phyloP scores from a whole-genome alignment of 164 flowering plant genomes.

The Cinnamomum micranthum region DNA sequence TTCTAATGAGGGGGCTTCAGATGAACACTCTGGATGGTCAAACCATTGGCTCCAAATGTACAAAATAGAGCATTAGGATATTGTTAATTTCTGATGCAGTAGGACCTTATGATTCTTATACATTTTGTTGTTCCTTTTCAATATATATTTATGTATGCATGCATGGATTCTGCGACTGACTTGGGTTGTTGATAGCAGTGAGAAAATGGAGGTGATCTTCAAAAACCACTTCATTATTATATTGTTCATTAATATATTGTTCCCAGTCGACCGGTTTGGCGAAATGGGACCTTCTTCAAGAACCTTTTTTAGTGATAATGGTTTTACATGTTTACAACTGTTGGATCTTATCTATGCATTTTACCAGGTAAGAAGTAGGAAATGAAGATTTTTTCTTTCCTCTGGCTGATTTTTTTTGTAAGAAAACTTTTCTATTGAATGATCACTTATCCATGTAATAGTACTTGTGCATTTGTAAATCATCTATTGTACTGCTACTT shows the following conservation, averaged over 20 bases:
- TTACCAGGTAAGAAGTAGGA: conserved; percentile 79
- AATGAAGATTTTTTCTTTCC: conserved; percentile 4
- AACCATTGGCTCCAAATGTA: neutral
- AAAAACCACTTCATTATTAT: conserved; percentile 76
- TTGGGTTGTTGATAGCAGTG: conserved; percentile 48
- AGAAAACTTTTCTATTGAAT: neutral
- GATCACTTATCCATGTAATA: neutral
- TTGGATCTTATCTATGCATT: conserved; percentile 71
- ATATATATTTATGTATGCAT: too few relatives aligned
- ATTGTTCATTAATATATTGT: too few relatives aligned
- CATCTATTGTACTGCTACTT: neutral
- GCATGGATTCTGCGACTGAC: neutral
- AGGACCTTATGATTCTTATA: neutral
- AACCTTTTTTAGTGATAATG: conserved; percentile 72
- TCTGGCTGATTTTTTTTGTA: neutral
- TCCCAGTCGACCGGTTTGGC: conserved; percentile 80
- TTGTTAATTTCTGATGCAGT: neutral
- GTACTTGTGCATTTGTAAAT: too few relatives aligned
- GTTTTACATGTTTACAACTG: conserved; percentile 76
- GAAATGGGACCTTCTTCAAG: conserved; percentile 96
- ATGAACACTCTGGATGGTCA: neutral
- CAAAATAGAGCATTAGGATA: neutral
- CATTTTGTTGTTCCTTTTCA: neutral
- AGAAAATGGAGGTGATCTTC: conserved; percentile 68
- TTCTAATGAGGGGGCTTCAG: neutral